Percentiles rank a stretch among this genome's conserved stretches.
Conservation (phyloP, 495 filamentous ascomycete species). For the Parmelia sp. region DNA sequence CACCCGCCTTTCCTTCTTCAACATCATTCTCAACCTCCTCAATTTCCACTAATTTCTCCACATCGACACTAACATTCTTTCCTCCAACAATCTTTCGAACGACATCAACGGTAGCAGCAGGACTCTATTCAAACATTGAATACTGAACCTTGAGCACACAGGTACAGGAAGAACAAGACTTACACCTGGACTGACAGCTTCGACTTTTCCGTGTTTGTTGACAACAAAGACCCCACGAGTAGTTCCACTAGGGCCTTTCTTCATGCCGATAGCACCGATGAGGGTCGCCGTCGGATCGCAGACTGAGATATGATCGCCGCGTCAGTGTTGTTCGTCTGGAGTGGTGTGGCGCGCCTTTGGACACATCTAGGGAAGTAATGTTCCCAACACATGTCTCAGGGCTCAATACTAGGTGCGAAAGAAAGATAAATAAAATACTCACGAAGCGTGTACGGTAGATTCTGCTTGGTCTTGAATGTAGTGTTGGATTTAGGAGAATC, state of each 20-base stretch:
- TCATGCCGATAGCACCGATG: conserved; percentile 67
- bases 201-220: conserved; percentile 56
- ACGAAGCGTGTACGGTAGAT: too few relatives aligned
- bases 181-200: conserved; percentile 37
- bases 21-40: conserved; percentile 16
- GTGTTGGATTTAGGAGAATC: conserved; percentile 87
- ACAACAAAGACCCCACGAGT: conserved; percentile 80
- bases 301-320: conserved; percentile 71
- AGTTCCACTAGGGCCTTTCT: conserved; percentile 71
- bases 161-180: conserved; percentile 7
- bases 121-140: conserved; percentile 26
- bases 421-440: too few relatives aligned
- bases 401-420: too few relatives aligned
- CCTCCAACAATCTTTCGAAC: conserved; percentile 33
- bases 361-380: too few relatives aligned
- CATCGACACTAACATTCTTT: not conserved
- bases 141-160: not conserved
- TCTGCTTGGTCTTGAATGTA: conserved; percentile 82
- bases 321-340: too few relatives aligned
- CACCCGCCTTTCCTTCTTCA: conserved; percentile 17
- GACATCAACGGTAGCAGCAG: conserved; percentile 45
- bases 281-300: conserved; percentile 71
- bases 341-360: too few relatives aligned
- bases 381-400: too few relatives aligned
- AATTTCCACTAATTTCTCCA: conserved; percentile 6